Evolutionary conservation across 257 asterid genomes (phyloP).

Genomic region (Solanum chiquidenum): DNA sequence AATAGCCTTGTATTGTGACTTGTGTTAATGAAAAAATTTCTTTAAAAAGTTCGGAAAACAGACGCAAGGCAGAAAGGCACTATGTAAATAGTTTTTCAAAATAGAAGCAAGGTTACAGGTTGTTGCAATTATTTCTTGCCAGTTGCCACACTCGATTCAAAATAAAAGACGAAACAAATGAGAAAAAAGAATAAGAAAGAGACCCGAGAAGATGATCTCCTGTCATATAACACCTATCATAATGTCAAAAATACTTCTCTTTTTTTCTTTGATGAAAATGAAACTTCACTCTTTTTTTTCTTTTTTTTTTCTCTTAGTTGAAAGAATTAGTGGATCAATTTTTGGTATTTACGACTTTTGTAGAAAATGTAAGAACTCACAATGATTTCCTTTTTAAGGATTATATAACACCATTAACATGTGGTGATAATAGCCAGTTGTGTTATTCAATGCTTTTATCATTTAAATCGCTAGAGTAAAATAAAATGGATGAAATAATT

Average conservation of each 20-base stretch:
- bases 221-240: neutral
- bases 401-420: neutral
- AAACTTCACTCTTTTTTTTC: no score
- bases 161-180: neutral
- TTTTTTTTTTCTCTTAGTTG: neutral
- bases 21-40: neutral
- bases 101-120: neutral
- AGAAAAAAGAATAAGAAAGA: no score
- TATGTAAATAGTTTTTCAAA: neutral
- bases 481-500: no score
- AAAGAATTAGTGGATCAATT: neutral
- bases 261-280: neutral
- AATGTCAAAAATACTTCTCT: neutral
- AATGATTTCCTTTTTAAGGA: neutral
- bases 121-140: neutral
- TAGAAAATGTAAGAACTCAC: neutral
- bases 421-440: neutral
- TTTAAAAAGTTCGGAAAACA: neutral
- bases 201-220: neutral
- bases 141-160: neutral
- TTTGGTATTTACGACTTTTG: neutral
- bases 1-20: neutral
- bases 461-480: neutral
- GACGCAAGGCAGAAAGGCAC: neutral
- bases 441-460: neutral